Conservation (phyloP, 305 asterid species). For the Fraxinus dipetala region DNA sequence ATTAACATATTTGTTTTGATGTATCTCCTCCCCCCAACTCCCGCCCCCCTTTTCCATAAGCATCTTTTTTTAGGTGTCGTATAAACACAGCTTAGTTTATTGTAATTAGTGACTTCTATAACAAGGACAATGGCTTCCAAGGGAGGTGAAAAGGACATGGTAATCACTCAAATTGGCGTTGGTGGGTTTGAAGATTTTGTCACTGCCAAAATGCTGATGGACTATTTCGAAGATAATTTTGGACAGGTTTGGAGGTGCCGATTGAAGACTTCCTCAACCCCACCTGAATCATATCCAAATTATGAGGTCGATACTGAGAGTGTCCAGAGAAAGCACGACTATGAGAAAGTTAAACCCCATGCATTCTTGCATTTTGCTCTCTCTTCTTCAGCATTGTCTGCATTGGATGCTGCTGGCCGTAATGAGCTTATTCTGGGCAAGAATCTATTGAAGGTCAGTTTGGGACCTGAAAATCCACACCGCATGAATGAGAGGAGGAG, state of each 20-base stretch:
- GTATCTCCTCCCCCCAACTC: not conserved
- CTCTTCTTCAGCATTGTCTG: constrained; percentile 45
- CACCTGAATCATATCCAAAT: constrained; percentile 62
- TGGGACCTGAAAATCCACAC: constrained; percentile 72
- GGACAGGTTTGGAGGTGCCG: constrained; percentile 86
- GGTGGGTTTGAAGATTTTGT: constrained; percentile 59
- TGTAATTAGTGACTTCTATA: not conserved
- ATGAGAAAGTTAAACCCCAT: constrained; percentile 67
- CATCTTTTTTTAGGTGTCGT: not conserved
- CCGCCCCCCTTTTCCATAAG: not conserved
- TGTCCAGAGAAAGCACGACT: constrained; percentile 39
- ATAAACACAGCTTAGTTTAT: not conserved
- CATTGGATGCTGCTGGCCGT: constrained; percentile 55
- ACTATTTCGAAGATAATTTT: constrained; percentile 51
- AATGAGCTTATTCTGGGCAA: constrained; percentile 43
- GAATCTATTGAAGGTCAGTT: constrained; percentile 53
- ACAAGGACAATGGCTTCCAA: constrained; percentile 45
- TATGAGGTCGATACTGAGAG: constrained; percentile 36
- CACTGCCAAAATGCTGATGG: constrained; percentile 62
- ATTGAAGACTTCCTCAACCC: constrained; percentile 86
- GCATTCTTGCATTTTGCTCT: constrained; percentile 81
- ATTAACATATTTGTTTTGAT: not conserved
- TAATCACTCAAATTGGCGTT: constrained; percentile 74
- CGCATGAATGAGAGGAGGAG: constrained; percentile 67
- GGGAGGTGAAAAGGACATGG: constrained; percentile 35